phyloP scores from a whole-genome alignment of 257 asterid species.

The Voacanga thouarsii region DNA sequence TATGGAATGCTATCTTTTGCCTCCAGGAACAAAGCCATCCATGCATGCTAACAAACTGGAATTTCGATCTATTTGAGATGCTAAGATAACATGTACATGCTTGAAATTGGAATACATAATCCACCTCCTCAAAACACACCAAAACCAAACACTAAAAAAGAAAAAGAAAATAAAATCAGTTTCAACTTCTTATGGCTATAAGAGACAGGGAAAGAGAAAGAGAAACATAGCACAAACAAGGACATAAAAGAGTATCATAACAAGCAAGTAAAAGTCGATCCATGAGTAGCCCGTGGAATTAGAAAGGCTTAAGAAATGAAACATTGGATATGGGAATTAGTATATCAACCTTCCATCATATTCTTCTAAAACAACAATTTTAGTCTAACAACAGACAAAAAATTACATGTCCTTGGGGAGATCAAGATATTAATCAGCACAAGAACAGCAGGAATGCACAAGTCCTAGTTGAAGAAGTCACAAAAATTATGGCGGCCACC shows the following conservation, averaged over 20 bases:
- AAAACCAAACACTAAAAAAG: too few species aligned
- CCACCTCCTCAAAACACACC: background rate
- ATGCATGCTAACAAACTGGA: too few species aligned
- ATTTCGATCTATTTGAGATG: too few species aligned
- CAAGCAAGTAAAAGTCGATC: background rate
- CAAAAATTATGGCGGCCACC: background rate
- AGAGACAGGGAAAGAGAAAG: background rate
- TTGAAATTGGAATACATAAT: background rate
- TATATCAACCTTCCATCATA: background rate
- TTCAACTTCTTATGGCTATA: background rate
- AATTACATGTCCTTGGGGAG: background rate
- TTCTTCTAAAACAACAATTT: background rate
- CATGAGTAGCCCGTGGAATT: background rate
- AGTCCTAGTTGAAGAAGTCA: background rate
- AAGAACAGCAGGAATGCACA: background rate
- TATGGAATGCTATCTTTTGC: too few species aligned
- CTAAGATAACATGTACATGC: background rate
- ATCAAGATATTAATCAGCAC: background rate
- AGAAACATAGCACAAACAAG: background rate
- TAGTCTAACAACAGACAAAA: background rate
- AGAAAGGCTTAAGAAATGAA: background rate
- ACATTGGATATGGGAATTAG: background rate
- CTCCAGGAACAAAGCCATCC: too few species aligned
- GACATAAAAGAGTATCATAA: background rate
- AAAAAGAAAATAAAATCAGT: too few species aligned